Base-by-base conservation (phyloP, 768 basidiomycete genomes). In the Tulasnella sp. region DNA sequence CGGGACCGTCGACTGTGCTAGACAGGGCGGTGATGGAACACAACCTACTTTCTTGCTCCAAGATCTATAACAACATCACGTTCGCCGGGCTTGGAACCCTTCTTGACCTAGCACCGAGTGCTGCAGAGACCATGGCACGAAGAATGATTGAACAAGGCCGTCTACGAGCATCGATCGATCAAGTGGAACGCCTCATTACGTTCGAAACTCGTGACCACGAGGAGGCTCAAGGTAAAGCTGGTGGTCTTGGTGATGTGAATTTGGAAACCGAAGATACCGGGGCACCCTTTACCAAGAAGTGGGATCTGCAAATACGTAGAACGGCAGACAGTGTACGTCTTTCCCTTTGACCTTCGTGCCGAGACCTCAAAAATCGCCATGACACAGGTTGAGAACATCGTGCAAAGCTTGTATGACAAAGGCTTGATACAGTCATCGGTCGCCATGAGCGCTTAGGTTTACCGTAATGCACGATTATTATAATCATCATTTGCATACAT, bases 1-100 rank as follows among this genome's bases (percentile, higher is more conserved):
- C 84, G 39, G 94, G 92, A 1, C 94, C 96, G 2, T 83, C 89
- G 5, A 98, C 93, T 8, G 93, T 99, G 17, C 77, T 99, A 40
- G 96, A 98, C 68, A 81, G 93, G 43, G 96, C 96, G 5, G 92
- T 99, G 43, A 89, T 98, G 84, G 96, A 99, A 68, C 96, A 99
- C 71, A 99, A 99, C 69, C 76, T 99, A 8, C 79, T 97, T 60
- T 91, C 93, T 3, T 92, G 91, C 68, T 94, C 92, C 2, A 89
- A 92, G 65, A 91, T 98, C 50, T 99, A 98, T 68, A 91, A 89
- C 68, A 98, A 97, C 65, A 96, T 99, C 72, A 88, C 90, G 25
- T 98, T 98, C 71, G 74, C 78, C 25, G 96, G 94, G n/a, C 71
- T 98, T 8, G 96, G 96, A 19, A 81, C 86, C 1, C 73, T 98